Base-by-base conservation (phyloP, 139 green algal species). In the Picochlorum sp. region DNA sequence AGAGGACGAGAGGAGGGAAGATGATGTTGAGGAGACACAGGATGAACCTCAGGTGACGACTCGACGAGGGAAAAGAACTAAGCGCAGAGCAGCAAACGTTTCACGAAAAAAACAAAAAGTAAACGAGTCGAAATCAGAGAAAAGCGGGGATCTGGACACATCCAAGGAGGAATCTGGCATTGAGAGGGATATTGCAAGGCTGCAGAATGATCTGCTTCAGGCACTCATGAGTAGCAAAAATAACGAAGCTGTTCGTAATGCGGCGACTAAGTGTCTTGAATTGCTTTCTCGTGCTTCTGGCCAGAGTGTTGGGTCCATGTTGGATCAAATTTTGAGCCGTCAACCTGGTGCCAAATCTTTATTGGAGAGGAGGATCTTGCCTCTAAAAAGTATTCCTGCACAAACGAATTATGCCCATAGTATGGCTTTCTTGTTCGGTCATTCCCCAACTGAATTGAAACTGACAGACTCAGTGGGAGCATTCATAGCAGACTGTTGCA, bases 341-440 rank as follows among this genome's bases (percentile, higher is more conserved):
- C 41, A 38, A 15, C 13, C 21, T 56, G 21, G n/a, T 26, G n/a
- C 18, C 47, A 54, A 54, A 13, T 20, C n/a, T 54, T 15, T 71
- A 10, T 55, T 90, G 24, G 65, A 77, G 18, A 64, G 84, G 0
- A 72, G 77, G 9, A 63, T 92, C 16, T 73, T 87, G 28, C 85
- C 85, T 2, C 60, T 90, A 18, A 71, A 69, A 45, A 70, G 63
- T 55, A 65, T 78, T 24, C 16, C 62, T 8, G 41, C 45, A 1
- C 65, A 75, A 52, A 57, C 50, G 5, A 73, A 69, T 37, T 71
- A 77, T 51, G 71, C 71, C 26, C 60, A 73, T 18, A 70, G 65
- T 44, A 67, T 62, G 5, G 71, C 71, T 4, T 77, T 70, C 50
- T 30, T 77, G 13, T 34, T 77, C 3, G 45, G 44, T 11, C 69